Evolutionary conservation across 2,329 filamentous ascomycete species (phyloP), one percentile per base, ranked within the genome.

Genomic region (Calycina herbarum): DNA sequence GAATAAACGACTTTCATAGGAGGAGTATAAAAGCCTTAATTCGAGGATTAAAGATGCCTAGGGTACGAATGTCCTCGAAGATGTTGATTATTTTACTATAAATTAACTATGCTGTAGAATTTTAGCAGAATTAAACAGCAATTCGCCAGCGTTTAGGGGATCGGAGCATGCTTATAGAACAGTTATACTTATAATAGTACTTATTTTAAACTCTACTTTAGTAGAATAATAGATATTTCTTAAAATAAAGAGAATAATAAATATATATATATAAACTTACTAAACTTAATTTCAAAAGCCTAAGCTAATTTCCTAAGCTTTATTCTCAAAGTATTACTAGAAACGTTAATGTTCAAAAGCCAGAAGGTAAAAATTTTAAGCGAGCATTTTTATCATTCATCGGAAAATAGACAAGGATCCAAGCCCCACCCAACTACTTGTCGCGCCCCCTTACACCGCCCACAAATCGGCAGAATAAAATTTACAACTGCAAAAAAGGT

Each of bases 131-230:
- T 31, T 66, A 3, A 31, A 62, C 45, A 54, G 20, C 38, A 15
- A 20, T 33, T 35, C 51, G 33, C 24, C 57, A 31, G 17, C 29
- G 57, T 56, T 29, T 20, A 29, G 45, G 51, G 11, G 33, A 6
- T 64, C 65, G 56, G 64, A 35, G 11, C 62, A 62, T 24, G 62
- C 65, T 35, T 66, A 62, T 59, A 62, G 65, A 35, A 17, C 64
- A 42, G 29, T 57, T 20, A 38, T 24, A 6, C 61, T 66, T 20
- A 20, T 20, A 20, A 20, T 20, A 20, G 20, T 20, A 20, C 20
- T 1, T 20, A 20, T 20, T 1, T 20, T 20, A 20, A 20, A 20
- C 20, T 20, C 20, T 20, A 20, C 1, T 20, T 20, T 20, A 20
- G 20, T 20, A 20, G 20, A 20, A 20, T 20, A 20, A 20, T 20